Percentiles rank a stretch among this genome's conserved stretches.
Conservation (phyloP, 495 filamentous ascomycete species). For the Penicillium mononematosum region DNA sequence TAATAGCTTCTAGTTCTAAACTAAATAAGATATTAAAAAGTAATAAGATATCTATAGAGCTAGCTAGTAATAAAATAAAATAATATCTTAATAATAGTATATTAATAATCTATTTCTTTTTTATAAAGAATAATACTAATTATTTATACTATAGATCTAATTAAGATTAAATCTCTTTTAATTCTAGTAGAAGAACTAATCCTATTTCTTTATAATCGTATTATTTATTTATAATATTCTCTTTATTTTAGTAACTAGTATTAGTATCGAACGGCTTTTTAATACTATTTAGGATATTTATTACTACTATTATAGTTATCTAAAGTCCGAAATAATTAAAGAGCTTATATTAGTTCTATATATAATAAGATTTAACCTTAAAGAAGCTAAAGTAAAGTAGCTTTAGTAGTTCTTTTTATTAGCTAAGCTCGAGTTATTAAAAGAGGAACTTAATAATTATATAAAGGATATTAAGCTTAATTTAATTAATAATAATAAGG, state of each 20-base stretch:
- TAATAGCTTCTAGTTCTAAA: not conserved
- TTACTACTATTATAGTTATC: not conserved
- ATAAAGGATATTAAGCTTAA: not conserved
- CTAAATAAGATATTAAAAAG: not conserved
- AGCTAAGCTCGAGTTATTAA: not conserved
- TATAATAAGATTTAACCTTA: slow-evolving; percentile 1
- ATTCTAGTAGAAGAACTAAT: slow-evolving; percentile 2
- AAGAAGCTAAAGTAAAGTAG: not conserved
- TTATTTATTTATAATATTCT: slow-evolving; percentile 3
- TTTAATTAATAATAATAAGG: slow-evolving; percentile 5
- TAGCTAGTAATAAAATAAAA: not conserved
- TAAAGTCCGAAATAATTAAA: not conserved
- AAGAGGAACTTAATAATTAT: not conserved
- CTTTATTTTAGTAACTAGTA: not conserved
- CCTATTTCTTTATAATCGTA: not conserved
- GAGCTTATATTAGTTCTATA: not conserved
- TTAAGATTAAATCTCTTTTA: not conserved
- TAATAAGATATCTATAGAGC: not conserved
- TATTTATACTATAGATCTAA: too few relatives aligned
- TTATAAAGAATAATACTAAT: too few relatives aligned
- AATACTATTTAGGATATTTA: slow-evolving; percentile 4
- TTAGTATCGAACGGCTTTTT: too few relatives aligned
- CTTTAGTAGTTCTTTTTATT: not conserved
- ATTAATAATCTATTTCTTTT: too few relatives aligned
- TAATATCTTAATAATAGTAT: too few relatives aligned